Percentiles rank a stretch among this genome's conserved stretches.
These are phyloP conservation scores for Stentor roeselii DNA, from an alignment of 73 alveolate species.

Conservation along the genomic window DNA sequence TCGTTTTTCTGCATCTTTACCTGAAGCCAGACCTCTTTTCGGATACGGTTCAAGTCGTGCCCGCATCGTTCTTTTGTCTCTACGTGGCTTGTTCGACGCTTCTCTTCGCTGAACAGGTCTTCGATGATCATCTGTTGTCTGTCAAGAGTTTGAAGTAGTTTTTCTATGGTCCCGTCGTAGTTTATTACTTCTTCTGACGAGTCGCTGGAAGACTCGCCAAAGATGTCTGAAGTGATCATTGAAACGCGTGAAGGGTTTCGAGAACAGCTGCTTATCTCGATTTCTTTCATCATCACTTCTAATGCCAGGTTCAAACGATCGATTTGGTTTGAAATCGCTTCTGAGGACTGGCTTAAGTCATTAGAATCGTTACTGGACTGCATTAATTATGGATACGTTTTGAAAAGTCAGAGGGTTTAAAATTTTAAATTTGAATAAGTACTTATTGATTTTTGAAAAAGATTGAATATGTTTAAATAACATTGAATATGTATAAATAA, in stretches of 20 bases:
- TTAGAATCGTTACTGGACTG: too few species aligned
- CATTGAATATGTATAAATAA: too few species aligned
- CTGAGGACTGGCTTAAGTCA: too few species aligned
- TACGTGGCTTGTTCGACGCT: not conserved
- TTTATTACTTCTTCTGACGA: not conserved
- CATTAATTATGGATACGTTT: too few species aligned
- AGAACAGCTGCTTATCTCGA: not conserved
- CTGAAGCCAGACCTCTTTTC: not conserved
- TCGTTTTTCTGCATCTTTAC: not conserved
- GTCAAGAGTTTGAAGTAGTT: not conserved
- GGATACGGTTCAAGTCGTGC: not conserved
- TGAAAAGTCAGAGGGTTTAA: too few species aligned
- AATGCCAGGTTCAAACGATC: not conserved
- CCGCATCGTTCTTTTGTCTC: not conserved
- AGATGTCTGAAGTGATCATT: not conserved
- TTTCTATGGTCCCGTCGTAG: not conserved
- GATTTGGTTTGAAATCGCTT: not conserved
- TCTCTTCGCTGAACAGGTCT: not conserved
- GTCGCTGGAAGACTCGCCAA: not conserved
- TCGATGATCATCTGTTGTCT: not conserved
- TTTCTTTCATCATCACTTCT: not conserved
- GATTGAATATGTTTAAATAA: too few species aligned
- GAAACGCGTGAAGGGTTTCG: constrained; percentile 9
- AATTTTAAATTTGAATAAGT: too few species aligned
- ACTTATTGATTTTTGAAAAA: too few species aligned